Base-by-base conservation (phyloP, 2,329 filamentous ascomycete genomes). In the Cryphonectria japonica region DNA sequence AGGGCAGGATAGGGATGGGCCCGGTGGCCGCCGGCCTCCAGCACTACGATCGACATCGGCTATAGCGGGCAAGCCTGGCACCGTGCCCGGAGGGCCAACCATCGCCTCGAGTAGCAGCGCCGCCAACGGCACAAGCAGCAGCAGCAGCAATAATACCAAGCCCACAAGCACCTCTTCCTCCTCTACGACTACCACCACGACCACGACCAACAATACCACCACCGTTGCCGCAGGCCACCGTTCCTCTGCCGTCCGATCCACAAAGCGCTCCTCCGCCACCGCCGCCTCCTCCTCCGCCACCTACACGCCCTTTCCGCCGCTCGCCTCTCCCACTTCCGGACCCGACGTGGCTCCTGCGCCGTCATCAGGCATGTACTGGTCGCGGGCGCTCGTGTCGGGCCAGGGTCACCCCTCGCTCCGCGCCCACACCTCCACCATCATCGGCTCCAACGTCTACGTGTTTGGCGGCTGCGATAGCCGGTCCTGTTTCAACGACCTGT, bases 351-450 rank as follows among this genome's bases (percentile, higher is more conserved):
- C 86, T 13, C 83, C 86, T 3, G 89, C 90, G 22, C 90, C 90
- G 37, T 87, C 90, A 26, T 90, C 88, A 65, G 90, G 90, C 76
- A 92, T 92, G 90, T 92, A 92, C 81, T 92, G 90, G 89, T 91
- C 89, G 68, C 85, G 84, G 50, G 89, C 90, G 13, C 87, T 87
- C 9, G 84, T 88, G n/a, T 91, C 89, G 2, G 90, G 90, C 37
- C 82, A 85, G 37, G 82, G 88, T 54, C 89, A 90, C 76, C 87
- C 88, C 22, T 85, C 87, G 34, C 80, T 92, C 71, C 86, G 90
- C 69, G 90, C 90, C 22, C 90, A 92, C 79, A 92, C 90, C 61
- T 88, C 88, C 43, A 91, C 90, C 29, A 81, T 91, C 43, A 83
- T 92, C 59, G 90, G 89, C 13, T 91, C 88, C 69, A 92, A 89